A percentile compares a stretch with the other conserved stretches of the same genome.
Conservation (phyloP, 2,329 filamentous ascomycete species). For the Phoma sp. region DNA sequence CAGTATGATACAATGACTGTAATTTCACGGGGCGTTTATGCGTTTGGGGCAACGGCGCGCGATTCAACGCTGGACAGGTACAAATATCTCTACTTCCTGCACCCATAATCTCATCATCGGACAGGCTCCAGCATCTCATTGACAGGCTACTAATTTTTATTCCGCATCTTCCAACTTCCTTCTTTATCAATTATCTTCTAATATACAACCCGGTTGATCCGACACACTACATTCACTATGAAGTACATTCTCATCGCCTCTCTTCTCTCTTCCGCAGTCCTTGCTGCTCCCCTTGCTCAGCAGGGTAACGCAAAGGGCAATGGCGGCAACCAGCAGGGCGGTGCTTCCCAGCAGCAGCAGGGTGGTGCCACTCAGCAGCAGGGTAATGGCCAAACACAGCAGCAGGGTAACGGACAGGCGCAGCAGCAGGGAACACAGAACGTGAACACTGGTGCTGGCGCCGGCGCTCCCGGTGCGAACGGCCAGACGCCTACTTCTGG, state of each 20-base stretch:
- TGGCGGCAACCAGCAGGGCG: slow-evolving; percentile 7
- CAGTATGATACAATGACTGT: slow-evolving; percentile 6
- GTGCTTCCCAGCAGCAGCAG: slow-evolving; percentile 2
- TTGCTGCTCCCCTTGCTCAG: slow-evolving; percentile 42
- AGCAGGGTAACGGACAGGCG: slow-evolving; percentile 15
- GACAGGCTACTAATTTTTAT: slow-evolving; percentile 33
- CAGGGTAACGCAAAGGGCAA: slow-evolving; percentile 25
- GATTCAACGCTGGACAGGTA: slow-evolving; percentile 15
- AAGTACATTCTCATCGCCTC: slow-evolving; percentile 46
- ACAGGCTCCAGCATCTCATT: slow-evolving; percentile 39
- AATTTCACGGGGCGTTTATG: slow-evolving; percentile 13
- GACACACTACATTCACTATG: slow-evolving; percentile 35
- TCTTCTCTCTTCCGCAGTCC: slow-evolving; percentile 39
- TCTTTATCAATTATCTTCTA: slow-evolving; percentile 16
- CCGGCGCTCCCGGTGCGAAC: neutral
- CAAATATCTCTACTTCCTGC: slow-evolving; percentile 29
- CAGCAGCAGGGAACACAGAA: slow-evolving; percentile 12
- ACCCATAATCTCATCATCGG: slow-evolving; percentile 25
- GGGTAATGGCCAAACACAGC: neutral
- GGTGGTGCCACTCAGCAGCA: slow-evolving; percentile 4
- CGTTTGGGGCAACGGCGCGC: slow-evolving; percentile 5
- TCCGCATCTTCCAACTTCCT: slow-evolving; percentile 24
- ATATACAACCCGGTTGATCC: slow-evolving; percentile 26
- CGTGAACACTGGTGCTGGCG: slow-evolving; percentile 19
- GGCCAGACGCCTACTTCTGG: slow-evolving; percentile 35